Evolutionary conservation across 1,284 basidiomycete genomes (phyloP).

Genomic region (Cystobasidium pallidum): DNA sequence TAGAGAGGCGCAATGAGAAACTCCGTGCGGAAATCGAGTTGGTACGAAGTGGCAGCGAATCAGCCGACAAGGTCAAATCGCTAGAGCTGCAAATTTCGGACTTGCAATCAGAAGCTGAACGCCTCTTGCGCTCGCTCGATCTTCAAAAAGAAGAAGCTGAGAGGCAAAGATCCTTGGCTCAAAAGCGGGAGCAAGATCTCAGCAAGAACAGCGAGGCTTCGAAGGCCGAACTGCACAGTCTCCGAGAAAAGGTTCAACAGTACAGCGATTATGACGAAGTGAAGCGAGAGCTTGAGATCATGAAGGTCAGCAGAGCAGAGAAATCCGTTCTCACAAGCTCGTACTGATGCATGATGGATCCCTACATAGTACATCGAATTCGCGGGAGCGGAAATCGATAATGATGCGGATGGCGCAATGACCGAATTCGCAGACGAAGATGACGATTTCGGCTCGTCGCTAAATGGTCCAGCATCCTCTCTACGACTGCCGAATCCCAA

Average conservation of each 20-base stretch:
- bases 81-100: constrained; percentile 73
- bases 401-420: constrained; percentile 48
- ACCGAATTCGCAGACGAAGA: constrained; percentile 67
- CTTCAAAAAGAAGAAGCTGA: constrained; percentile 65
- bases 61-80: constrained; percentile 72
- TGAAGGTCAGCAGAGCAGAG: constrained; percentile 71
- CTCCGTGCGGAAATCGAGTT: constrained; percentile 90
- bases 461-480: constrained; percentile 29
- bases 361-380: constrained; percentile 82
- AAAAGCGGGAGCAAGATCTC: constrained; percentile 67
- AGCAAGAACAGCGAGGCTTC: constrained; percentile 60
- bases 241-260: constrained; percentile 70
- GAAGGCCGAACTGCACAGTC: constrained; percentile 65
- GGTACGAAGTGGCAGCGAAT: constrained; percentile 76
- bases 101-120: constrained; percentile 72
- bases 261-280: constrained; percentile 90
- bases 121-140: constrained; percentile 70
- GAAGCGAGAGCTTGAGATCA: constrained; percentile 91
- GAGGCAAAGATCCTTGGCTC: constrained; percentile 62
- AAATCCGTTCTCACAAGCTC: background rate
- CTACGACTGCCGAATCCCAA: constrained; percentile 81
- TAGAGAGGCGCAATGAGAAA: constrained; percentile 91
- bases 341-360: background rate
- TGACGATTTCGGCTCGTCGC: constrained; percentile 50
- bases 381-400: constrained; percentile 62